Percentiles rank a stretch among this genome's conserved stretches.
Conservation (phyloP, 441 rosid species). For the Croton laevigatus region DNA sequence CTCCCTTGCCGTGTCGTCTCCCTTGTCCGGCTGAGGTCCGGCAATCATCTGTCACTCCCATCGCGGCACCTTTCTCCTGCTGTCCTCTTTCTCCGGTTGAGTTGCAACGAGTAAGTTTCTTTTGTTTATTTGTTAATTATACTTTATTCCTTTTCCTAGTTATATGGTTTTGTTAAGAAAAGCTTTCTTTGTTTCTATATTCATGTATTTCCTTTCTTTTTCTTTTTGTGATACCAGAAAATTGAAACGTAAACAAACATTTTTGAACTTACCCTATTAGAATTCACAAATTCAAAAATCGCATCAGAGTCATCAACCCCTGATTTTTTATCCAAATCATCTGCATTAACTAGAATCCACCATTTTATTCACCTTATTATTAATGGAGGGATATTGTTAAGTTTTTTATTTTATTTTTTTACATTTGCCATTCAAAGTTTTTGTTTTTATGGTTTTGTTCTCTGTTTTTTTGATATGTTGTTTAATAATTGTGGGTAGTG, state of each 20-base stretch:
- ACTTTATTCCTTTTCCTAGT: too few relatives aligned
- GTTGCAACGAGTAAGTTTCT: too few relatives aligned
- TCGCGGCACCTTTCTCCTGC: too few relatives aligned
- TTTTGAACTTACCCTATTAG: constrained; percentile 1
- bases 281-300: neutral
- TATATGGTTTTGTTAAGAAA: too few relatives aligned
- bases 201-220: too few relatives aligned
- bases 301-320: neutral
- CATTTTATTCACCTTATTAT: neutral
- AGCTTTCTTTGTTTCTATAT: too few relatives aligned
- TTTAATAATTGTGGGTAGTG: constrained; percentile 6
- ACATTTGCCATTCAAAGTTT: neutral
- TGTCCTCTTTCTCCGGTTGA: too few relatives aligned
- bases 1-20: too few relatives aligned
- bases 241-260: neutral
- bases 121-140: too few relatives aligned
- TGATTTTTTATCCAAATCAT: constrained; percentile 15
- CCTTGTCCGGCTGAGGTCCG: too few relatives aligned
- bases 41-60: too few relatives aligned
- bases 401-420: neutral
- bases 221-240: neutral
- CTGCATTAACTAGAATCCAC: constrained; percentile 16
- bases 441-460: neutral
- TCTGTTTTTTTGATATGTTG: constrained; percentile 5
- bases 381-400: neutral